Evolutionary conservation across 2,329 filamentous ascomycete species (phyloP).

Genomic region (Colletotrichum melonis): DNA sequence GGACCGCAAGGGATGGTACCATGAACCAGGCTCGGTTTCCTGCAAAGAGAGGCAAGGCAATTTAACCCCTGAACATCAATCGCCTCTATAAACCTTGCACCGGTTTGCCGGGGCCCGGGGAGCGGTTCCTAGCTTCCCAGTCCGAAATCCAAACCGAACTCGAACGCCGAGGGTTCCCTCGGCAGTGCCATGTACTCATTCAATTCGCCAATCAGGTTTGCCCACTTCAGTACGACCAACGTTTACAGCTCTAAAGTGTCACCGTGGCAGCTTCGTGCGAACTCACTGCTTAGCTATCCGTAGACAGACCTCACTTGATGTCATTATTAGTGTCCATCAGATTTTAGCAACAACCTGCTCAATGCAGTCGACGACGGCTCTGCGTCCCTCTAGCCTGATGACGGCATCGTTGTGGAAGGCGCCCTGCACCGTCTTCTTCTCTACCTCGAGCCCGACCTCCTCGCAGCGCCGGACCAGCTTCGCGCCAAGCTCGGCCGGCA

Average conservation of each 20-base stretch:
- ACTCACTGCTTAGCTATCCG: not conserved
- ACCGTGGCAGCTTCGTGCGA: not conserved
- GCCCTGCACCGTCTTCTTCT: conserved; percentile 55
- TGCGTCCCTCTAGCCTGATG: conserved; percentile 56
- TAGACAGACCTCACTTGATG: conserved; percentile 22
- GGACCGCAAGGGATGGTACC: not conserved
- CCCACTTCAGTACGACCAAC: not conserved
- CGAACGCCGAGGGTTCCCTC: not conserved
- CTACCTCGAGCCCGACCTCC: conserved; percentile 58
- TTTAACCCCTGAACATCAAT: conserved; percentile 12
- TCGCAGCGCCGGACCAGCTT: conserved; percentile 58
- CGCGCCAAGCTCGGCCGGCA: conserved; percentile 62
- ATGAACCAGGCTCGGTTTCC: not conserved
- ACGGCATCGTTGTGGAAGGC: conserved; percentile 70
- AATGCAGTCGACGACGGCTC: conserved; percentile 57
- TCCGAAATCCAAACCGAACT: not conserved
- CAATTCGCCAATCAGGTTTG: conserved; percentile 10
- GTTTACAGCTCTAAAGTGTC: not conserved
- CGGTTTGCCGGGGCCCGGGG: not conserved
- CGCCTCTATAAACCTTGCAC: not conserved
- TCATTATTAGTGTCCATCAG: not conserved
- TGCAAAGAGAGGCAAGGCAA: not conserved
- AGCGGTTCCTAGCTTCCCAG: conserved; percentile 1
- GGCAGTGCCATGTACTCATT: not conserved
- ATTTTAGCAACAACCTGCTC: conserved; percentile 37